These are phyloP conservation scores for Acanthochlamys bracteata DNA, from an alignment of 106 monocot species.

Conservation along the genomic window DNA sequence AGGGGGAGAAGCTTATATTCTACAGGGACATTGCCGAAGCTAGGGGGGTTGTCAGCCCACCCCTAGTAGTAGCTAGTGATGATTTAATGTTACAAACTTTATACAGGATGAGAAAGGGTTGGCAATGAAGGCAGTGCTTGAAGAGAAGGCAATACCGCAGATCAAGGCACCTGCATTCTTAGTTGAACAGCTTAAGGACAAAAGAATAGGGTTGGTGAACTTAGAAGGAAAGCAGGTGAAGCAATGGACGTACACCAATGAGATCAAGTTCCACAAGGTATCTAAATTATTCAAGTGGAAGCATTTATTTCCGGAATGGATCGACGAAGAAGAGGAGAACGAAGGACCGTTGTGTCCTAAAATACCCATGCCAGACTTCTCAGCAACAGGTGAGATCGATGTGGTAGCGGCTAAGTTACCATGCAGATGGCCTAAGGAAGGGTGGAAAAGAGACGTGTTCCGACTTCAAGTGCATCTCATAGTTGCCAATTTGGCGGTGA, in stretches of 20 bases:
- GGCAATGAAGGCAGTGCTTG: background rate
- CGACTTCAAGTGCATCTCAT: conserved; percentile 71
- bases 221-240: conserved; percentile 19
- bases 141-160: conserved; percentile 17
- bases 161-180: conserved; percentile 20
- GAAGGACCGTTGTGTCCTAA: conserved; percentile 64
- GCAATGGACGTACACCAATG: conserved; percentile 10
- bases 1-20: too few relatives aligned
- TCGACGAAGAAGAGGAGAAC: conserved; percentile 77
- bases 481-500: conserved; percentile 45
- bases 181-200: conserved; percentile 3
- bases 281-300: conserved; percentile 52
- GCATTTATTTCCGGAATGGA: conserved; percentile 85
- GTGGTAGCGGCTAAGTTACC: conserved; percentile 60
- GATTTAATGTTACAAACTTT: background rate
- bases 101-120: conserved; percentile 10
- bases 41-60: too few relatives aligned
- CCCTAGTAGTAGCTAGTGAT: background rate
- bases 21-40: too few relatives aligned
- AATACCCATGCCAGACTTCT: conserved; percentile 69
- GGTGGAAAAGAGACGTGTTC: conserved; percentile 54
- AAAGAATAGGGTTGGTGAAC: conserved; percentile 51
- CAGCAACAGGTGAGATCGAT: conserved; percentile 41
- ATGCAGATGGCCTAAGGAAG: conserved; percentile 33
- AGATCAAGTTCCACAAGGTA: conserved; percentile 40